These are phyloP conservation scores for Candida corydali DNA, from an alignment of 805 yeast genomes.

Conservation along the genomic window DNA sequence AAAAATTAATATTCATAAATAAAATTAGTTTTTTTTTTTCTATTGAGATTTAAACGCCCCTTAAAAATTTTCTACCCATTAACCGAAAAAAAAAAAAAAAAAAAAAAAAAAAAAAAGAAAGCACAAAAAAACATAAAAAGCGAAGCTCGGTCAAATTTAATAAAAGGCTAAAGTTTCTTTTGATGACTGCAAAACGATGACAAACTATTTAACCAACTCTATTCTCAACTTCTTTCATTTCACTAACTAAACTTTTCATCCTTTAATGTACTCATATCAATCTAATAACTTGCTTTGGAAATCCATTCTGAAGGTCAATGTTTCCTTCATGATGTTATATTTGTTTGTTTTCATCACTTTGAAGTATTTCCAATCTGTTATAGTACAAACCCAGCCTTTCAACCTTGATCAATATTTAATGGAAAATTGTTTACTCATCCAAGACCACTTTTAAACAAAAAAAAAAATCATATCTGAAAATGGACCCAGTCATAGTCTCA, in stretches of 20 bases:
- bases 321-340: background rate
- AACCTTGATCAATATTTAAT: background rate
- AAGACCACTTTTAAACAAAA: background rate
- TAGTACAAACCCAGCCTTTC: background rate
- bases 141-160: slow-evolving; percentile 1
- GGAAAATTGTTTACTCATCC: background rate
- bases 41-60: background rate
- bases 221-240: background rate
- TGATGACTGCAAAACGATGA: background rate
- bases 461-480: background rate
- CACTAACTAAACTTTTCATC: background rate
- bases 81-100: background rate
- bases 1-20: too few species aligned
- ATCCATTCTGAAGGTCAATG: background rate
- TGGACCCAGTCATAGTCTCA: slow-evolving; percentile 27
- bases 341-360: background rate
- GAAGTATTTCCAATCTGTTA: background rate
- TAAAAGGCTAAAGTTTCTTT: background rate
- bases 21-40: too few species aligned
- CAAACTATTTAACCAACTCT: background rate
- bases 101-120: too few species aligned
- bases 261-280: background rate
- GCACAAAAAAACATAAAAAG: background rate
- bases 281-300: background rate
- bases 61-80: background rate